phyloP scores from a whole-genome alignment of 352 stramenopile genomes.

The Phytophthora quininea region DNA sequence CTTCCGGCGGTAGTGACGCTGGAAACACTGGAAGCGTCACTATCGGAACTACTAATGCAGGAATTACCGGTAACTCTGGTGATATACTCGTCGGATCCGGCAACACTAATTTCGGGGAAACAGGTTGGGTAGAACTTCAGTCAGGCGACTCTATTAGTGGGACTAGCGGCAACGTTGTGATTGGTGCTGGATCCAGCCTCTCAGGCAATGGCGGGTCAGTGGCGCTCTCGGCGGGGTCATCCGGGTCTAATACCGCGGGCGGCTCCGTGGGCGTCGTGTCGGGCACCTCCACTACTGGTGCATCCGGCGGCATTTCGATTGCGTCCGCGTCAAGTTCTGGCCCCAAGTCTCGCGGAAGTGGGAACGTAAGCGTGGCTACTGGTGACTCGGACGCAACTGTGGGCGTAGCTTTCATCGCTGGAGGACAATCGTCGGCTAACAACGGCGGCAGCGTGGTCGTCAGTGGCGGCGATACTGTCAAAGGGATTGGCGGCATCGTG shows the following conservation, averaged over 20 bases:
- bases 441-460: slow-evolving; percentile 26
- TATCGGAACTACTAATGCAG: slow-evolving; percentile 16
- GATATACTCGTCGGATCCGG: slow-evolving; percentile 23
- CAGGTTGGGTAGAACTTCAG: slow-evolving; percentile 19
- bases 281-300: slow-evolving; percentile 13
- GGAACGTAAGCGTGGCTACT: slow-evolving; percentile 27
- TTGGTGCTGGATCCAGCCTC: slow-evolving; percentile 21
- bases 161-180: slow-evolving; percentile 15
- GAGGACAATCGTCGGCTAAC: slow-evolving; percentile 21
- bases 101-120: slow-evolving; percentile 16
- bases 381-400: slow-evolving; percentile 27
- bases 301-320: slow-evolving; percentile 21
- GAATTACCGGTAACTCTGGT: slow-evolving; percentile 12
- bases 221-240: slow-evolving; percentile 16
- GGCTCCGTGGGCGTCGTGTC: slow-evolving; percentile 23
- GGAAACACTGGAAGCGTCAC: slow-evolving; percentile 24
- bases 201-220: slow-evolving; percentile 25
- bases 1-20: slow-evolving; percentile 21
- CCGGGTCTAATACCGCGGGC: slow-evolving; percentile 12
- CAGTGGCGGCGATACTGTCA: slow-evolving; percentile 17
- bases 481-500: slow-evolving; percentile 19
- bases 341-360: slow-evolving; percentile 21
- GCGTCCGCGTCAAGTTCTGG: slow-evolving; percentile 15
- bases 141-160: slow-evolving; percentile 14
- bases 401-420: slow-evolving; percentile 24